Evolutionary conservation across 2,329 filamentous ascomycete species (phyloP).

Genomic region (Penicillium capsulatum): DNA sequence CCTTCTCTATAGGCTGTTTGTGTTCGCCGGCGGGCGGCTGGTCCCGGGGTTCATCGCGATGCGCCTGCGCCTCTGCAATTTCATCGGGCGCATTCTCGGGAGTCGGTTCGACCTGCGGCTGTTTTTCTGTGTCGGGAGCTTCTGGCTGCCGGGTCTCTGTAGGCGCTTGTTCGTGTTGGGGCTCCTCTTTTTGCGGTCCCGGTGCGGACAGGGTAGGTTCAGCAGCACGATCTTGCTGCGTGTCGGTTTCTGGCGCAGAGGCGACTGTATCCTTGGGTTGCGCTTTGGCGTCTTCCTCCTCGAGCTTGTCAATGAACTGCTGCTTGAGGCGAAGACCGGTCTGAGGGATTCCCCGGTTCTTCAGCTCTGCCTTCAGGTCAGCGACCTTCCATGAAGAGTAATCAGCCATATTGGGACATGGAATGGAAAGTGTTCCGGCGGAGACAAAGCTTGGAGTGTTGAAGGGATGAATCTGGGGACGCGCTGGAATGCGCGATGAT

Average conservation of each 20-base stretch:
- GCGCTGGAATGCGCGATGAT: slow-evolving; percentile 24
- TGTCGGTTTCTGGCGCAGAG: slow-evolving; percentile 3
- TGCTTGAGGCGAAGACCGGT: slow-evolving; percentile 67
- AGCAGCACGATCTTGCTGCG: slow-evolving; percentile 8
- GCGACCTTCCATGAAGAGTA: slow-evolving; percentile 64
- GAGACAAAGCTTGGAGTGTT: not conserved
- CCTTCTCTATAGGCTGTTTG: not conserved
- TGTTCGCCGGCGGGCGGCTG: not conserved
- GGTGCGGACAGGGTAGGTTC: not conserved
- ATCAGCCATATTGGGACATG: slow-evolving; percentile 45
- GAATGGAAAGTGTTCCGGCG: not conserved
- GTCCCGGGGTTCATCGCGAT: not conserved
- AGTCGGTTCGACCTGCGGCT: not conserved
- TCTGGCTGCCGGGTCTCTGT: no score
- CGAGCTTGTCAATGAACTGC: slow-evolving; percentile 60
- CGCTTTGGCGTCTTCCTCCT: slow-evolving; percentile 40
- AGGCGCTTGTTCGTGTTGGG: no score
- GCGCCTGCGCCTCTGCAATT: not conserved
- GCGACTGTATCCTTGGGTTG: slow-evolving; percentile 25
- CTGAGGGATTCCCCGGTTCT: slow-evolving; percentile 63
- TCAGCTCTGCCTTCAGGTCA: slow-evolving; percentile 71
- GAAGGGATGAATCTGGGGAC: slow-evolving; percentile 19
- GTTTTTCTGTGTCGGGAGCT: not conserved
- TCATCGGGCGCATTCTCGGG: not conserved
- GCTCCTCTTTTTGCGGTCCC: not conserved